phyloP scores from a whole-genome alignment of 2,329 filamentous ascomycete species.

The Fusarium luffae region DNA sequence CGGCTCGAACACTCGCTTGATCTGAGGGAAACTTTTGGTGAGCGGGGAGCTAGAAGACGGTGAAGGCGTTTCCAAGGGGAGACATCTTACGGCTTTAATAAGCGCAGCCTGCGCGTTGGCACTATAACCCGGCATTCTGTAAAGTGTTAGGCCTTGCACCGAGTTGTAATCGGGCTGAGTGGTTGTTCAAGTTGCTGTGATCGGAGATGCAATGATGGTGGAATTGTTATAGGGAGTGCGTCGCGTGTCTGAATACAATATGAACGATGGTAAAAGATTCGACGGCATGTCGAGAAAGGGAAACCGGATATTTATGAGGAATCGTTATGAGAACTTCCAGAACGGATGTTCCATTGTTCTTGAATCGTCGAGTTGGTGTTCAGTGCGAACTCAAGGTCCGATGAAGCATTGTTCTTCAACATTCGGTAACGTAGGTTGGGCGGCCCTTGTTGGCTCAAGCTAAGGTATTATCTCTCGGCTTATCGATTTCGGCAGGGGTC shows the following conservation, averaged over 20 bases:
- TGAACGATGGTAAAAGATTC: constrained; percentile 20
- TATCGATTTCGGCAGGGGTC: constrained; percentile 44
- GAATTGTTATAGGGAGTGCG: constrained; percentile 38
- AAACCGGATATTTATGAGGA: constrained; percentile 22
- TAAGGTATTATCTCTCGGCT: constrained; percentile 23
- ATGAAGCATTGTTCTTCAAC: constrained; percentile 37
- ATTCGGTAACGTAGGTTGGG: constrained; percentile 17
- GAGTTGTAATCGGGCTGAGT: constrained; percentile 9
- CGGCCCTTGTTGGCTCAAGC: constrained; percentile 19
- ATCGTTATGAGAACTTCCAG: constrained; percentile 21
- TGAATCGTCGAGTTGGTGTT: constrained; percentile 23
- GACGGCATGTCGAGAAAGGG: constrained; percentile 37
- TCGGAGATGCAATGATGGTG: constrained; percentile 19
- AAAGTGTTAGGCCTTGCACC: constrained; percentile 11
- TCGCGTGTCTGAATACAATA: constrained; percentile 42
- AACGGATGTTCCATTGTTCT: constrained; percentile 33
- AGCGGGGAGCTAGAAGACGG: constrained; percentile 23
- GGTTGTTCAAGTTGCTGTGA: constrained; percentile 23
- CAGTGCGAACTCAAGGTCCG: constrained; percentile 24
- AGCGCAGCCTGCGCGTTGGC: constrained; percentile 64
- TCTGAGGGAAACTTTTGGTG: constrained; percentile 38
- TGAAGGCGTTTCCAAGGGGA: constrained; percentile 9
- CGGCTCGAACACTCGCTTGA: constrained; percentile 57
- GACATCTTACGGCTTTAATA: constrained; percentile 62
- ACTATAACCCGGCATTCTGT: constrained; percentile 54